These are phyloP conservation scores for Globisporangium polare DNA, from an alignment of 352 stramenopile species.

Conservation along the genomic window DNA sequence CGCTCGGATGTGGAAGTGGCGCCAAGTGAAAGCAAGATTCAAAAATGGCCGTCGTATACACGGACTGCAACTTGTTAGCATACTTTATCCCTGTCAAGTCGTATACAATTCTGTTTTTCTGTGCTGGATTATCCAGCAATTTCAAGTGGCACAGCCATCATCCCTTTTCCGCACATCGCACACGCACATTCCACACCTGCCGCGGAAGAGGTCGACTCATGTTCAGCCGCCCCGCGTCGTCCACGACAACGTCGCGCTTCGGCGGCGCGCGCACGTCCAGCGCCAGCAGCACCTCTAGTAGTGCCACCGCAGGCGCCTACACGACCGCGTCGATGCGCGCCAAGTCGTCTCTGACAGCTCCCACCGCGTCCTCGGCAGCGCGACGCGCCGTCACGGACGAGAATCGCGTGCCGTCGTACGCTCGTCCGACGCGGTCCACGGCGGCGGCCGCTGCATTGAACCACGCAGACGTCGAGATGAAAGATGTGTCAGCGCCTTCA, in stretches of 20 bases:
- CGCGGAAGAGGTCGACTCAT: slow-evolving; percentile 11
- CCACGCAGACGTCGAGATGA: slow-evolving; percentile 14
- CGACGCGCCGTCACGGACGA: slow-evolving; percentile 13
- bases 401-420: slow-evolving; percentile 20
- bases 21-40: slow-evolving; percentile 13
- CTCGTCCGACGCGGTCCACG: slow-evolving; percentile 14
- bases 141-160: neutral
- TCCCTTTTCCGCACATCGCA: neutral
- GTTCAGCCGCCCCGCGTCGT: slow-evolving; percentile 14
- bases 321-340: neutral
- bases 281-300: neutral
- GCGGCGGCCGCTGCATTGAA: slow-evolving; percentile 2
- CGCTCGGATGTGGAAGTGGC: slow-evolving; percentile 15
- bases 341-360: slow-evolving; percentile 1
- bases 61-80: neutral
- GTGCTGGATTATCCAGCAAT: neutral
- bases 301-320: neutral
- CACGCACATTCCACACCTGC: slow-evolving; percentile 5
- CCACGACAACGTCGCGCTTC: slow-evolving; percentile 8
- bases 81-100: neutral
- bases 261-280: neutral
- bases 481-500: slow-evolving; percentile 12
- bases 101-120: neutral
- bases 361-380: neutral
- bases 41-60: slow-evolving; percentile 6